A percentile compares a stretch with the other conserved stretches of the same genome.
Evolutionary conservation across 768 basidiomycete species (phyloP).

Genomic region (Mycena polygramma): DNA sequence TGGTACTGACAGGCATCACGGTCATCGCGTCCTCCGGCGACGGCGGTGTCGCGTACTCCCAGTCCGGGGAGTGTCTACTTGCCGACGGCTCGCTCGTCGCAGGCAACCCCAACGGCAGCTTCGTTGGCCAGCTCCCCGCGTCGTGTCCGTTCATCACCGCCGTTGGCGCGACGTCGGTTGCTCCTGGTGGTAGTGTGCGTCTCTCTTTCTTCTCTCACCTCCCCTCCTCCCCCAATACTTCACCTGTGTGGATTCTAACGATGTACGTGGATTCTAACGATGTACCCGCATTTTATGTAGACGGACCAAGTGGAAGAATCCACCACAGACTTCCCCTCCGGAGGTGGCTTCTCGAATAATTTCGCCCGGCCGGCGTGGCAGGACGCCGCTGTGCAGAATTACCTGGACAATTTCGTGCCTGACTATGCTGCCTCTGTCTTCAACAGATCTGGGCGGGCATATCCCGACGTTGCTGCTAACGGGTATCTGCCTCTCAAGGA

Average conservation of each 20-base stretch:
- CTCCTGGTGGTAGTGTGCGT: conserved; percentile 19
- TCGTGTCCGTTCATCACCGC: conserved; percentile 27
- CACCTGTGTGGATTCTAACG: too few species aligned
- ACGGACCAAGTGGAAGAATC: conserved; percentile 25
- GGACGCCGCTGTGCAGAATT: conserved; percentile 39
- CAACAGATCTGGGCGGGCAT: conserved; percentile 38
- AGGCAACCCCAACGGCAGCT: conserved; percentile 22
- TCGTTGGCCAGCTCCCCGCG: conserved; percentile 23
- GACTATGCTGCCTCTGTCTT: conserved; percentile 26
- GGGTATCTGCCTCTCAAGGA: too few species aligned
- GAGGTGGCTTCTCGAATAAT: conserved; percentile 46
- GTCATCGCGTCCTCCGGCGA: conserved; percentile 28
- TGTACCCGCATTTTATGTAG: not conserved
- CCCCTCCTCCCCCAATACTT: too few species aligned
- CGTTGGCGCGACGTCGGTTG: conserved; percentile 24
- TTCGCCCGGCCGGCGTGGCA: conserved; percentile 45
- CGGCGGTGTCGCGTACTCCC: conserved; percentile 28
- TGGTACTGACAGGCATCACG: conserved; percentile 25
- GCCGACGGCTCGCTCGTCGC: conserved; percentile 16
- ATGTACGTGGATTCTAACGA: conserved; percentile 18
- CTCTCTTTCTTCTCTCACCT: not conserved
- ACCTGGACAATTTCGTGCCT: conserved; percentile 32
- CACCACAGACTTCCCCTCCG: conserved; percentile 31
- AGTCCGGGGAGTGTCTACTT: conserved; percentile 20
- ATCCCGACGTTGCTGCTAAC: conserved; percentile 41